A percentile compares a stretch with the other conserved stretches of the same genome.
Conservation (phyloP, 2,329 filamentous ascomycete genomes). For the Alternaria triticina region DNA sequence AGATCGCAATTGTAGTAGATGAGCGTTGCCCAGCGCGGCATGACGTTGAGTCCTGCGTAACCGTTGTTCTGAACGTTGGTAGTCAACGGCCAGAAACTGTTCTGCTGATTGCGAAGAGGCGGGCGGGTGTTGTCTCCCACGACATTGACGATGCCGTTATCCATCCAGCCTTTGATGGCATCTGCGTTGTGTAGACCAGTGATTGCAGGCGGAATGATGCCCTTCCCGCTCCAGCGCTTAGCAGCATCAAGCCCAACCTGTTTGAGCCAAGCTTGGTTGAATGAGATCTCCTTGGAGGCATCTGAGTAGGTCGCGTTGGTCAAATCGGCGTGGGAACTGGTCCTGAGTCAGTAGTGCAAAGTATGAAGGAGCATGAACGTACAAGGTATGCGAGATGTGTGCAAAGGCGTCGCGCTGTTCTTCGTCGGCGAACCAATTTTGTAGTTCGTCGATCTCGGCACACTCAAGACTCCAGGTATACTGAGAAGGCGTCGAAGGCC, state of each 20-base stretch:
- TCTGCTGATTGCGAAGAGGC: slow-evolving; percentile 59
- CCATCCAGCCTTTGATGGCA: slow-evolving; percentile 64
- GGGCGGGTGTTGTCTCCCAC: slow-evolving; percentile 70
- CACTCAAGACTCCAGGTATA: slow-evolving; percentile 61
- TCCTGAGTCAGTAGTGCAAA: slow-evolving; percentile 5
- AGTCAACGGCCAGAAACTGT: slow-evolving; percentile 62
- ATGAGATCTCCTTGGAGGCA: slow-evolving; percentile 63
- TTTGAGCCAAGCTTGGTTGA: slow-evolving; percentile 66
- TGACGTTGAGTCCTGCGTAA: slow-evolving; percentile 62
- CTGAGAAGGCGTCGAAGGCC: slow-evolving; percentile 49
- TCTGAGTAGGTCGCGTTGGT: slow-evolving; percentile 67
- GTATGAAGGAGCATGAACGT: slow-evolving; percentile 7
- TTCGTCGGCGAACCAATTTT: slow-evolving; percentile 61
- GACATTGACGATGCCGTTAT: slow-evolving; percentile 65
- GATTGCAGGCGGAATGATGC: slow-evolving; percentile 68
- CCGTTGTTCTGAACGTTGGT: slow-evolving; percentile 60
- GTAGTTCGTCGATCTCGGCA: slow-evolving; percentile 57
- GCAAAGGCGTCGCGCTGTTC: slow-evolving; percentile 61
- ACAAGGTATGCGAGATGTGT: slow-evolving; percentile 68
- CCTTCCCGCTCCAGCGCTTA: slow-evolving; percentile 58
- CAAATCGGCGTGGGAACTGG: slow-evolving; percentile 60
- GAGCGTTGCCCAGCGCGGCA: slow-evolving; percentile 66
- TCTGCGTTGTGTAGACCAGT: slow-evolving; percentile 71
- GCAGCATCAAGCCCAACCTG: slow-evolving; percentile 59
- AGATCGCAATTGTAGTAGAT: slow-evolving; percentile 71